Conservation (phyloP, 1,284 basidiomycete genomes). For the Cryptococcus jaspeensis region DNA sequence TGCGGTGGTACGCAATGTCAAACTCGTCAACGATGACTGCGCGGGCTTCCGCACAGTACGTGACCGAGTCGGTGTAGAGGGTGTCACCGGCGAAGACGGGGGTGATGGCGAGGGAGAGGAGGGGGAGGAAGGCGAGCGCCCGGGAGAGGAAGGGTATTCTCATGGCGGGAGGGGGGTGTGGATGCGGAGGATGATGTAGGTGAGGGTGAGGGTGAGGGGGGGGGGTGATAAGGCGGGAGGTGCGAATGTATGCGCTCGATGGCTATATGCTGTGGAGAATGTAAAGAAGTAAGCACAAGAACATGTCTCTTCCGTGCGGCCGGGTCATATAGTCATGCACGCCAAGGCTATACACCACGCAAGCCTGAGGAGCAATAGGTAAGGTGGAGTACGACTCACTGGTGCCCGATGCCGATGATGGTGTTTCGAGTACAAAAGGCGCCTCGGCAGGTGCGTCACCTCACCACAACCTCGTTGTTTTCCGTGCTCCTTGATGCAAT, state of each 20-base stretch:
- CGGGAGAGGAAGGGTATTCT: neutral
- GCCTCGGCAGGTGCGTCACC: no score
- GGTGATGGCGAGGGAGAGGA: conserved; percentile 10
- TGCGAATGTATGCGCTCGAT: neutral
- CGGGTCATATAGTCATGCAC: no score
- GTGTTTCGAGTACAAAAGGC: no score
- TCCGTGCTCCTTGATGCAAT: no score
- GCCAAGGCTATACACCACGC: no score
- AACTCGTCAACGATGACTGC: conserved; percentile 77
- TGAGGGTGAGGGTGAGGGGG: neutral
- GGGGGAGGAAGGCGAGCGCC: neutral
- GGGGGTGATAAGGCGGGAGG: neutral
- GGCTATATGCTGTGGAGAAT: neutral
- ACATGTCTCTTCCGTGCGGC: no score
- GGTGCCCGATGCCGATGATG: no score
- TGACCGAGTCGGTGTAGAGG: conserved; percentile 70
- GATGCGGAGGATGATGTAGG: neutral
- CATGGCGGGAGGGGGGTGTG: conserved; percentile 2
- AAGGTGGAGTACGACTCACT: no score
- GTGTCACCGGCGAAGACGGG: conserved; percentile 5
- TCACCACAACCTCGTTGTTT: no score
- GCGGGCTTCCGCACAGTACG: conserved; percentile 79
- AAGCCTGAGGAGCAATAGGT: no score
- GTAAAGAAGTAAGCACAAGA: no score
- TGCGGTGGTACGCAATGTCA: conserved; percentile 69